Conservation (phyloP, 2,329 filamentous ascomycete genomes). For the Calycina herbarum region DNA sequence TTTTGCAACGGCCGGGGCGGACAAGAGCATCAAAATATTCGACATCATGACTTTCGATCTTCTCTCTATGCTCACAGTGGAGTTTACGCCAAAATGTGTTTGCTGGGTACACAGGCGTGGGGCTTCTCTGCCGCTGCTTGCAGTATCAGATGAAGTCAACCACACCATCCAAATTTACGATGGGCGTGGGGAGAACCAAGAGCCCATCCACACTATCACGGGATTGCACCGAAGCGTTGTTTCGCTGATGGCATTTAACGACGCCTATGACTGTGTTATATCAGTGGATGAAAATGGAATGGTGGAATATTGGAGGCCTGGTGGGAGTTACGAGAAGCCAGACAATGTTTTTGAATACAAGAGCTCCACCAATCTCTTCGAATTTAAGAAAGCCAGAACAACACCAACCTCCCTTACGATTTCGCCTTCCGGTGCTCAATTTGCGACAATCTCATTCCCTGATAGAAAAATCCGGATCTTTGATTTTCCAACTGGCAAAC, state of each 20-base stretch:
- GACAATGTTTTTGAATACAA: conserved; percentile 91
- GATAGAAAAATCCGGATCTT: conserved; percentile 93
- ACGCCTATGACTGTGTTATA: conserved; percentile 83
- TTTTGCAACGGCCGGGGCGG: conserved; percentile 83
- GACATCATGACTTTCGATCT: conserved; percentile 86
- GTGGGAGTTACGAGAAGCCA: conserved; percentile 81
- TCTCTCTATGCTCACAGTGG: conserved; percentile 76
- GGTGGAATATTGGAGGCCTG: conserved; percentile 94
- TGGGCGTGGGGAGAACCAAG: conserved; percentile 77
- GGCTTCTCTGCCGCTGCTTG: conserved; percentile 82
- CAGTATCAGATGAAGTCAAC: conserved; percentile 74
- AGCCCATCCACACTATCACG: conserved; percentile 74
- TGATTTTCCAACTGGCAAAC: conserved; percentile 84
- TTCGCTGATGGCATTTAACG: conserved; percentile 85
- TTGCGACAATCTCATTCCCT: conserved; percentile 87
- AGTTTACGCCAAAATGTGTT: conserved; percentile 72
- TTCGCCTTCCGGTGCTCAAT: conserved; percentile 81
- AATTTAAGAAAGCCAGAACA: conserved; percentile 94
- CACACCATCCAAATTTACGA: conserved; percentile 82
- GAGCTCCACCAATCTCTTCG: conserved; percentile 89
- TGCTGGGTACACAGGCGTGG: conserved; percentile 92
- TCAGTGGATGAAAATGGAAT: conserved; percentile 89
- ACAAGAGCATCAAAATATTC: conserved; percentile 79
- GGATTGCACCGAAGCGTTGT: conserved; percentile 81
- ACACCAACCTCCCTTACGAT: conserved; percentile 79